phyloP scores from a whole-genome alignment of 129 eudicot species.

The Saussurea involucrata region DNA sequence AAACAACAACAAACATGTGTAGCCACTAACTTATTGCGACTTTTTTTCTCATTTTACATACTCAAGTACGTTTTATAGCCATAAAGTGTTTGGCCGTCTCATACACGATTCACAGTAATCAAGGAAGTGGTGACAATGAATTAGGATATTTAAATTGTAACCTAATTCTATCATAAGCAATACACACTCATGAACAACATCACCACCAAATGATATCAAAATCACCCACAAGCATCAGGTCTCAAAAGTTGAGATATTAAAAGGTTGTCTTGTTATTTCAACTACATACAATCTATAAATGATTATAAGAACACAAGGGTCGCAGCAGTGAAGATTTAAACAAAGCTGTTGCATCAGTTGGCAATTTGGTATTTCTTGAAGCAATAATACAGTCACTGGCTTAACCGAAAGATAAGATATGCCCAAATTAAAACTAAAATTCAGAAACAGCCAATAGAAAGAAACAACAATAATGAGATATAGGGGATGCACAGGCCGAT shows the following conservation, averaged over 20 bases:
- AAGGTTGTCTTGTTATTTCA: neutral
- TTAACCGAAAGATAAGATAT: conserved; percentile 9
- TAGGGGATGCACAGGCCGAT: neutral
- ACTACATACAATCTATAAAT: neutral
- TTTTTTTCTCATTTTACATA: neutral
- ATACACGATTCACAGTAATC: neutral
- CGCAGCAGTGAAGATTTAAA: neutral
- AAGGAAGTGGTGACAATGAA: neutral
- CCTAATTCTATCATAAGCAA: neutral
- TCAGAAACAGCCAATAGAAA: neutral
- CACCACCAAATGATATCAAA: neutral
- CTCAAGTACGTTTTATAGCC: neutral
- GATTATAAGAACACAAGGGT: neutral
- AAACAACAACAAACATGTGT: neutral
- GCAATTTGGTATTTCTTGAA: conserved; percentile 14
- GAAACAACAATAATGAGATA: neutral
- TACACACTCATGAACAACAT: neutral
- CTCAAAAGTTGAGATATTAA: neutral
- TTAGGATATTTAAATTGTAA: neutral
- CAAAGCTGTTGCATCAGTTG: neutral
- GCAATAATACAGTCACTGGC: conserved; percentile 2
- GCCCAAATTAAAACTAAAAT: neutral
- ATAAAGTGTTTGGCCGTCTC: neutral
- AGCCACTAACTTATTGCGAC: neutral
- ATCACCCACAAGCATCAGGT: neutral